Percentiles rank a stretch among this genome's conserved stretches.
These are phyloP conservation scores for Eutrema salsugineum DNA, from an alignment of 441 rosid genomes.

Conservation along the genomic window DNA sequence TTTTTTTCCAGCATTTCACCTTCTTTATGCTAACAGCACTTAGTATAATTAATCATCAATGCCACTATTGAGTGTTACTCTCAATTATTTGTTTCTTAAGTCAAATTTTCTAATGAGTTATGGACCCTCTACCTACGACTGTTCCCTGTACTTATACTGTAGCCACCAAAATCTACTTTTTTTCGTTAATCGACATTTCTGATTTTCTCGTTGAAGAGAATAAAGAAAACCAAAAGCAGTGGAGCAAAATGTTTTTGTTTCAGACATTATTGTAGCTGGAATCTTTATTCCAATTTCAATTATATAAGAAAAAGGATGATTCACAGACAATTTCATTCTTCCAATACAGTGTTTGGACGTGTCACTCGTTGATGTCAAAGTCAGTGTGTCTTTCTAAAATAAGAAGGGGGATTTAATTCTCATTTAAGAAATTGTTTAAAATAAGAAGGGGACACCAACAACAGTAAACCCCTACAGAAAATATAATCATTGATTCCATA, in stretches of 20 bases:
- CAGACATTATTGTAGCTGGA: neutral
- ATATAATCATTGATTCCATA: neutral
- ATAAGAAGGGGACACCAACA: no score
- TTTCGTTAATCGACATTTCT: neutral
- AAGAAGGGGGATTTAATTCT: neutral
- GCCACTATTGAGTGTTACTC: neutral
- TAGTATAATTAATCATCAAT: neutral
- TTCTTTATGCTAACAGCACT: neutral
- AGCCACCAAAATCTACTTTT: neutral
- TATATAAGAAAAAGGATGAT: neutral
- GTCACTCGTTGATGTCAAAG: neutral
- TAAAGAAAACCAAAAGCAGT: neutral
- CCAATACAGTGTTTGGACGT: neutral
- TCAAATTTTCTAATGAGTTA: conserved; percentile 7
- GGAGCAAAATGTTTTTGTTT: neutral
- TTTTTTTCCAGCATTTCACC: neutral
- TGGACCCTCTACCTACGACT: neutral
- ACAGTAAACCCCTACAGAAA: neutral
- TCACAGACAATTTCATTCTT: neutral
- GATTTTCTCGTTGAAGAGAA: neutral
- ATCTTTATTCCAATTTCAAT: neutral
- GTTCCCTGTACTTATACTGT: neutral
- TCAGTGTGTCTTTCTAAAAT: neutral
- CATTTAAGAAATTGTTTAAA: no score
- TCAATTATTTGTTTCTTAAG: neutral